A percentile compares a stretch with the other conserved stretches of the same genome.
Conservation (phyloP, 179 eudicot species). For the Spinacia oleracea region DNA sequence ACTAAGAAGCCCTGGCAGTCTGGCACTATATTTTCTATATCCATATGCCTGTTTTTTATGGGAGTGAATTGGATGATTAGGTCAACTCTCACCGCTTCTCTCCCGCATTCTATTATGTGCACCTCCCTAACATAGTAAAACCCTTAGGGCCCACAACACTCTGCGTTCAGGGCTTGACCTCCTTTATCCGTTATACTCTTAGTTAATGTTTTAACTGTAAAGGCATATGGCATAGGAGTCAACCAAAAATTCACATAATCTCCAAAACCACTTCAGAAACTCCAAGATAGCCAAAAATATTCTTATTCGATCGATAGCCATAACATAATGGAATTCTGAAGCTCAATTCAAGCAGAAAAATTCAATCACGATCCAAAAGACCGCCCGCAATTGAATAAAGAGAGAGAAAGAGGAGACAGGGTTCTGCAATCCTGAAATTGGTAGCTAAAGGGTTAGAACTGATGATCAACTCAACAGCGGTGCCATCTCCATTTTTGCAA, state of each 20-base stretch:
- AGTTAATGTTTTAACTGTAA: no score
- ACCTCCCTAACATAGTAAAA: no score
- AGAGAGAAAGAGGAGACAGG: slow-evolving; percentile 59
- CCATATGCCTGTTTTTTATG: neutral
- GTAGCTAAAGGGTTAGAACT: slow-evolving; percentile 61
- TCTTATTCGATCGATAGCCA: neutral
- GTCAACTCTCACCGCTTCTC: neutral
- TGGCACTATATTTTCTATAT: neutral
- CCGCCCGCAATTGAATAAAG: neutral
- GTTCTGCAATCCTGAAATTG: slow-evolving; percentile 89
- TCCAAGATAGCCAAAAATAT: neutral
- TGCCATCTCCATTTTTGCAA: slow-evolving; percentile 77
- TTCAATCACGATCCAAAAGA: neutral
- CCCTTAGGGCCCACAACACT: no score
- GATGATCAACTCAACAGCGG: slow-evolving; percentile 53
- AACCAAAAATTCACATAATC: neutral
- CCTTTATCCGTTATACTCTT: no score
- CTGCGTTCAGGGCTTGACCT: no score
- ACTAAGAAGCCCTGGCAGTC: neutral
- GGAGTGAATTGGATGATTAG: neutral
- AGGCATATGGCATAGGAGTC: no score
- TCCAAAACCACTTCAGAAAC: slow-evolving; percentile 14
- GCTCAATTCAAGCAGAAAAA: neutral
- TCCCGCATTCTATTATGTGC: neutral
- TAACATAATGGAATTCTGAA: neutral